Conservation (phyloP, 495 filamentous ascomycete genomes). For the Annulohypoxylon maeteangense region DNA sequence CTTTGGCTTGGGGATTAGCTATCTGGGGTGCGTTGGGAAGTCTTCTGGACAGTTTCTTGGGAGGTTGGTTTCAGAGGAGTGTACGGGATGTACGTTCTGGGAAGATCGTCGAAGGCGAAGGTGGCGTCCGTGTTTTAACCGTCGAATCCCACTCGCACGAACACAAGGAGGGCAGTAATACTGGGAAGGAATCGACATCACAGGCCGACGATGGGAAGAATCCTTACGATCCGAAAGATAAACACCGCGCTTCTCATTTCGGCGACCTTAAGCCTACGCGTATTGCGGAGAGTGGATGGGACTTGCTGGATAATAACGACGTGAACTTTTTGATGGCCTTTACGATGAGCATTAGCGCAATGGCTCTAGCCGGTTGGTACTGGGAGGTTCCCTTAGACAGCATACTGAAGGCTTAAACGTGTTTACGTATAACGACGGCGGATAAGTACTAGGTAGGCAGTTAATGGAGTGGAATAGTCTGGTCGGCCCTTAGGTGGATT, state of each 20-base stretch:
- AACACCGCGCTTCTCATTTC: constrained; percentile 59
- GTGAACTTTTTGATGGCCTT: constrained; percentile 93
- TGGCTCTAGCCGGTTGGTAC: constrained; percentile 68
- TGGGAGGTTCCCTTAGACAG: constrained; percentile 59
- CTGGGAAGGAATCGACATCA: constrained; percentile 48
- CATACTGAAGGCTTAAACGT: constrained; percentile 45
- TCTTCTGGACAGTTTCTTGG: constrained; percentile 85
- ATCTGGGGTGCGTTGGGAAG: constrained; percentile 80
- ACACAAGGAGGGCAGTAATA: constrained; percentile 45
- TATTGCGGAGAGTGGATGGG: constrained; percentile 75
- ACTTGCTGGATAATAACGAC: constrained; percentile 90
- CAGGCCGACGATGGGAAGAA: constrained; percentile 37
- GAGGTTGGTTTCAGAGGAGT: constrained; percentile 85
- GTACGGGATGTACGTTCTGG: constrained; percentile 85
- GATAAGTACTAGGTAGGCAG: too few species aligned
- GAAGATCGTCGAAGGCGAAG: constrained; percentile 88
- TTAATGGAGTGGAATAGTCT: neutral
- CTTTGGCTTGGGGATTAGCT: constrained; percentile 69
- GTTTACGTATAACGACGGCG: neutral
- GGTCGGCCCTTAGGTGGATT: neutral
- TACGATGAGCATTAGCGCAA: constrained; percentile 80
- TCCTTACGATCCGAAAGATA: constrained; percentile 56
- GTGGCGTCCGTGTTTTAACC: constrained; percentile 77
- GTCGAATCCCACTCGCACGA: constrained; percentile 30
- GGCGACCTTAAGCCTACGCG: constrained; percentile 72